Percentiles rank a stretch among this genome's conserved stretches.
phyloP scores from a whole-genome alignment of 1,284 basidiomycete genomes.

The Fomitopsis betulina region DNA sequence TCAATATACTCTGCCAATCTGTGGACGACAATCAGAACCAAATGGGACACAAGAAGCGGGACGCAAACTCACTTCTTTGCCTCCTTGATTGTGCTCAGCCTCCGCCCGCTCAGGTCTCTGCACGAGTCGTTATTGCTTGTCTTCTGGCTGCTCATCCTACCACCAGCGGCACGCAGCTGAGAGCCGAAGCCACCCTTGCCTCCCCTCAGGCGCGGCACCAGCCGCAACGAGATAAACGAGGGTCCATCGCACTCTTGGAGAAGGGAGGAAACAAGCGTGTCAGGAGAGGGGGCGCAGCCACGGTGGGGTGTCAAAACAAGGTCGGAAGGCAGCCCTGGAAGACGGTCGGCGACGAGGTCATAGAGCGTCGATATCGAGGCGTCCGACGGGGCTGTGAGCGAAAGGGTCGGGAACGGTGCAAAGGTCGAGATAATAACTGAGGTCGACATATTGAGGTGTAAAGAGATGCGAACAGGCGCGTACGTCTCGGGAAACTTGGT shows the following conservation, averaged over 20 bases:
- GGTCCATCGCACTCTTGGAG: slow-evolving; percentile 26
- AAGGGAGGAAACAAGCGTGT: slow-evolving; percentile 43
- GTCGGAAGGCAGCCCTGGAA: slow-evolving; percentile 50
- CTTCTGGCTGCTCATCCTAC: slow-evolving; percentile 95
- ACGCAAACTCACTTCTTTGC: slow-evolving; percentile 65
- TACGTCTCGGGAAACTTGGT: too few relatives aligned
- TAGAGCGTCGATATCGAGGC: slow-evolving; percentile 49
- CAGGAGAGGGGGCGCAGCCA: slow-evolving; percentile 40
- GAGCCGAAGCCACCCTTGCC: slow-evolving; percentile 97
- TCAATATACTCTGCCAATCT: slow-evolving; percentile 91
- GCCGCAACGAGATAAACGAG: slow-evolving; percentile 53
- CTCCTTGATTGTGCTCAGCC: too few relatives aligned
- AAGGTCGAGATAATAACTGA: slow-evolving; percentile 74
- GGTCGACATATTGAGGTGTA: slow-evolving; percentile 39
- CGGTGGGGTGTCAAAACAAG: slow-evolving; percentile 51
- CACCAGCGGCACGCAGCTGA: slow-evolving; percentile 93
- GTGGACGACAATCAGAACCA: slow-evolving; percentile 1
- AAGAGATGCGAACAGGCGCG: too few relatives aligned
- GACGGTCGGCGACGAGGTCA: slow-evolving; percentile 49
- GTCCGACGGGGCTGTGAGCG: slow-evolving; percentile 51
- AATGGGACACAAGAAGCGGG: neutral
- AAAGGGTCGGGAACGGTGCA: slow-evolving; percentile 70
- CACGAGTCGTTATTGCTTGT: slow-evolving; percentile 96
- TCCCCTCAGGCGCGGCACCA: slow-evolving; percentile 72
- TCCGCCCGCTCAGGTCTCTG: slow-evolving; percentile 88